Evolutionary conservation across 2,329 filamentous ascomycete species (phyloP), one percentile per base, ranked within the genome.

Genomic region (Xylaria sp.): DNA sequence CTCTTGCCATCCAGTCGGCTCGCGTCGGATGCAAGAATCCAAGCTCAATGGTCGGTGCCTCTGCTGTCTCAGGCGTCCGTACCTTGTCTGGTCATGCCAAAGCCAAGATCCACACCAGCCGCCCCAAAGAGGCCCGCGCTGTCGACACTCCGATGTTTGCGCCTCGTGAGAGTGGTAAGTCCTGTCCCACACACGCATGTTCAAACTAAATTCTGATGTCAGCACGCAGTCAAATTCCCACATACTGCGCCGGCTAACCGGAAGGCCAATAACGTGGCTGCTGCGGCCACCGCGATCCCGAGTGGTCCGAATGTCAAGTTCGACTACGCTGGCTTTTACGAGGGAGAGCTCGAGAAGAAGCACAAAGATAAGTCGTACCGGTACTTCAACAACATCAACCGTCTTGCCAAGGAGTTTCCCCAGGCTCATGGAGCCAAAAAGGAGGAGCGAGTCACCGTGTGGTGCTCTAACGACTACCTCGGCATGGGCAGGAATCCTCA

Each of bases 311-410:
- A 68, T 50, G 85, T 85, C 67, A 93, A 90, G 77, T 99, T 98
- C 81, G 88, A 98, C 81, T 99, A 99, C 78, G 90, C 97, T 76
- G 88, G 81, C 55, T 99, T 98, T 82, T 99, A 98, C 83, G 84
- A 90, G 72, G 84, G 84, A 69, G 95, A 99, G 81, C 83, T 99
- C 74, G 93, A 98, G 76, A 98, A 98, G 88, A 99, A 99, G 85
- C 96, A 97, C 87, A 94, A 97, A 86, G 96, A 99, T 87, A 98
- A 98, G 85, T 98, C 94, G 61, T 99, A 99, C 85, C 93, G 96
- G 78, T 98, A 98, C 85, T 99, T 99, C 86, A 99, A 99, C 87
- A 99, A 99, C 85, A 99, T 99, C 89, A 99, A 99, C 79, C 94
- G 96, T 42, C 87, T 99, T 69, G 96, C 96, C 73, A 93, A 96